Evolutionary conservation across 2,329 filamentous ascomycete species (phyloP), one percentile per base, ranked within the genome.

Genomic region (Curvularia spicifera): DNA sequence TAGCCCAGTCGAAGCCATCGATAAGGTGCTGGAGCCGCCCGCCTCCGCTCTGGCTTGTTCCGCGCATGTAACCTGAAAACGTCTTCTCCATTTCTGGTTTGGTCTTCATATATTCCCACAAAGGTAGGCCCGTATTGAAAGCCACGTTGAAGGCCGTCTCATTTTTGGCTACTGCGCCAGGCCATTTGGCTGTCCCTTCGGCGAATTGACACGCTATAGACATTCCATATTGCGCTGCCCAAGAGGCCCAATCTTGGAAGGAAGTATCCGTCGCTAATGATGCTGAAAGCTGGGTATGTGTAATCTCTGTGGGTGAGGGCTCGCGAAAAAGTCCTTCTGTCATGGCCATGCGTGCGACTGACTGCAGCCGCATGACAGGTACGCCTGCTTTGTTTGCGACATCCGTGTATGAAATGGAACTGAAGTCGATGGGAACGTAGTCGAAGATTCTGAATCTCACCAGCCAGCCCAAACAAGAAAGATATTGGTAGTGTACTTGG

Each of bases 261-360:
- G 26, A 28, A 3, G 15, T 13, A 46, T 46, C 26, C 2, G 4
- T 1, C 26, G 28, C 43, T 15, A 46, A 20, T 13, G 28, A 22
- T 46, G 28, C 26, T 31, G 43, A 46, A 29, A 46, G 28, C n/a
- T 20, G n/a, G n/a, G 26, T 46, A 26, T 46, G 43, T 5, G 43
- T 24, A 46, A 46, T 20, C 1, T 46, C 24, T 9, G 28, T 31
- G 15, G 43, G 26, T 4, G 43, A 46, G 2, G 43, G 43, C 31
- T 46, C 43, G 5, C 4, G 18, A 9, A 46, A 46, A 12, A 46
- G n/a, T 8, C 43, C 43, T 1, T 46, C n/a, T 9, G n/a, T 31
- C 43, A 45, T 45, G 43, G n/a, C 43, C 43, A 31, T 31, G n/a
- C 43, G 43, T n/a, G 26, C 24, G 8, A 45, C 43, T 45, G 43